phyloP scores from a whole-genome alignment of 2,329 filamentous ascomycete species.

The Fusarium staphyleae region DNA sequence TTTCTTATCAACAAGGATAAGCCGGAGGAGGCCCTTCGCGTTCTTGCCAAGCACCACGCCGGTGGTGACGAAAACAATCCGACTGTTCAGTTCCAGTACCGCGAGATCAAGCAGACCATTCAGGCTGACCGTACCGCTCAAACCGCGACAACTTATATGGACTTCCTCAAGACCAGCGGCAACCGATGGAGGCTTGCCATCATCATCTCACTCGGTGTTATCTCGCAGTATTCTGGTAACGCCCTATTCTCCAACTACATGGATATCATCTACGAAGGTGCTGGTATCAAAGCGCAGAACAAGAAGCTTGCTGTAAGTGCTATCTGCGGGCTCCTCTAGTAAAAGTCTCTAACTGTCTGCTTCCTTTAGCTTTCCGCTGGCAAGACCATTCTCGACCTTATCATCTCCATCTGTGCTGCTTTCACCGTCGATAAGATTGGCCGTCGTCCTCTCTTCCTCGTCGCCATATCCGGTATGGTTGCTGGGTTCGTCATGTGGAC shows the following conservation, averaged over 20 bases:
- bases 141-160: constrained; percentile 60
- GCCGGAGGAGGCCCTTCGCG: constrained; percentile 65
- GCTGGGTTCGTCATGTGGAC: constrained; percentile 59
- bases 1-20: constrained; percentile 71
- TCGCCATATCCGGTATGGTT: constrained; percentile 58
- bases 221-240: constrained; percentile 74
- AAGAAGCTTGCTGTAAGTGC: constrained; percentile 60
- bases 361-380: constrained; percentile 54
- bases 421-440: constrained; percentile 59
- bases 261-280: constrained; percentile 66
- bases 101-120: constrained; percentile 71
- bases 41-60: constrained; percentile 69
- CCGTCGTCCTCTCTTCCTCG: constrained; percentile 61
- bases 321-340: not conserved
- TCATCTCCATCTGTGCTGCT: constrained; percentile 62
- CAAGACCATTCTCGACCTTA: constrained; percentile 65
- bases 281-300: constrained; percentile 64
- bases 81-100: constrained; percentile 70
- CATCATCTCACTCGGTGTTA: constrained; percentile 68
- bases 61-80: constrained; percentile 65
- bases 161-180: constrained; percentile 67
- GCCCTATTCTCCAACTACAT: constrained; percentile 73
- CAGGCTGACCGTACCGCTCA: constrained; percentile 60
- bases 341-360: constrained; percentile 4
- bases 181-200: constrained; percentile 71